Evolutionary conservation across 306 rosid genomes (phyloP).

Genomic region (Heteromeles arbutifolia): DNA sequence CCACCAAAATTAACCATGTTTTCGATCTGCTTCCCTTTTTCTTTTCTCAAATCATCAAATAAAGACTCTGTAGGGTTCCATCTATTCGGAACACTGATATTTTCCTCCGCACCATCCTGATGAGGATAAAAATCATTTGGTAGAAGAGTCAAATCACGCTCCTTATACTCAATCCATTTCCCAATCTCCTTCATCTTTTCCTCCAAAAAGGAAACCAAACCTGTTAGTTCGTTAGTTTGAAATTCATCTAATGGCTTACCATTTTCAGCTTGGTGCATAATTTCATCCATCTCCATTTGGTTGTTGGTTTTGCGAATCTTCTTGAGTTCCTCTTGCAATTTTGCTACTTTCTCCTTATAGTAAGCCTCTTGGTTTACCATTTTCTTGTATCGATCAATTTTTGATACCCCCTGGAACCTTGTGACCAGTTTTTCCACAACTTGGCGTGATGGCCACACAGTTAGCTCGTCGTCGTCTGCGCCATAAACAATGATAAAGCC

Average conservation of each 20-base stretch:
- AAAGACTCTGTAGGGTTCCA: background rate
- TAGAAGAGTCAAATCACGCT: background rate
- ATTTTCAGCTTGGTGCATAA: background rate
- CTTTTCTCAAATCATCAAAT: background rate
- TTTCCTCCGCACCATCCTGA: background rate
- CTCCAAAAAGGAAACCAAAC: slow-evolving; percentile 1
- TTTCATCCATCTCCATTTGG: background rate
- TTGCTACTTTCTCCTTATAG: background rate
- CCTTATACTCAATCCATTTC: background rate
- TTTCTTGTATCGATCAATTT: background rate
- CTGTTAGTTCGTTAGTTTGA: background rate
- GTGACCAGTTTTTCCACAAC: background rate
- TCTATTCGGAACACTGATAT: background rate
- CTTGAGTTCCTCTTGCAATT: background rate
- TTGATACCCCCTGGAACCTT: background rate
- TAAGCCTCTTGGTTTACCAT: background rate
- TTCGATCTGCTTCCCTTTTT: background rate
- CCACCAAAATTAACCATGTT: background rate
- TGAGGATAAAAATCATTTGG: background rate
- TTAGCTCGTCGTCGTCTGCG: slow-evolving; percentile 2
- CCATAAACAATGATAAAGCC: slow-evolving; percentile 19
- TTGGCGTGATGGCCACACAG: slow-evolving; percentile 25
- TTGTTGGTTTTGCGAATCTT: background rate
- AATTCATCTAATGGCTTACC: background rate
- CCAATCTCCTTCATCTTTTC: slow-evolving; percentile 2